Evolutionary conservation across 805 yeast species (phyloP).

Genomic region (Metschnikowia vanudenii): DNA sequence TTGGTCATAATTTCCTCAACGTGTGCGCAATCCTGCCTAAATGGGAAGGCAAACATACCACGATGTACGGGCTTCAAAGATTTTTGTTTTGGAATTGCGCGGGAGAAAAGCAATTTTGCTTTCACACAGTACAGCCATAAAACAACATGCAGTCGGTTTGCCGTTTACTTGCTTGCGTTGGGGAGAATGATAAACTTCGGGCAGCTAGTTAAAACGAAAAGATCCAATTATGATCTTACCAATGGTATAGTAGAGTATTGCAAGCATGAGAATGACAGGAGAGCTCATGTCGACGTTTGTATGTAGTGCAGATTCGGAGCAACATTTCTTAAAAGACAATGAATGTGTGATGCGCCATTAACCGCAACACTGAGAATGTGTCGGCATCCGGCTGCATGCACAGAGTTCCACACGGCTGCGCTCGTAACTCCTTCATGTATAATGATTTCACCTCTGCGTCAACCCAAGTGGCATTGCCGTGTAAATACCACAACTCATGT

Average conservation of each 20-base stretch:
- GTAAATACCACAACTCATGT: background rate
- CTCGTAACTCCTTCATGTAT: conserved; percentile 5
- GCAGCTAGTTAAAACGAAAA: background rate
- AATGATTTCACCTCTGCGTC: conserved; percentile 3
- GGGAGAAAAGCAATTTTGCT: conserved; percentile 5
- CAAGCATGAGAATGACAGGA: too few relatives aligned
- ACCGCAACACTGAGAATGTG: conserved; percentile 6
- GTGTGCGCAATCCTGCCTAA: conserved; percentile 13
- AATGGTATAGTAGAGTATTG: too few relatives aligned
- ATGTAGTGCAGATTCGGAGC: background rate
- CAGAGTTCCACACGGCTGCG: conserved; percentile 11
- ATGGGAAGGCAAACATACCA: conserved; percentile 9
- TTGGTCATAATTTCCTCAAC: conserved; percentile 8
- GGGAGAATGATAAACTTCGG: background rate
- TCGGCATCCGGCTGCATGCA: conserved; percentile 8
- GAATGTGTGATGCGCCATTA: background rate
- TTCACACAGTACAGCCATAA: background rate
- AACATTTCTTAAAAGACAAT: background rate
- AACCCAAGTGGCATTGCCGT: background rate
- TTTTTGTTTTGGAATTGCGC: conserved; percentile 4
- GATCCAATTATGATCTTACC: too few relatives aligned
- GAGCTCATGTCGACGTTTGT: too few relatives aligned
- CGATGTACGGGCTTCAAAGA: conserved; percentile 4
- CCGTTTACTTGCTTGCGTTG: conserved; percentile 9
- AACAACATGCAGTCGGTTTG: conserved; percentile 4